Percentiles rank a stretch among this genome's conserved stretches.
phyloP scores from a whole-genome alignment of 805 yeast genomes.

The Candida montana region DNA sequence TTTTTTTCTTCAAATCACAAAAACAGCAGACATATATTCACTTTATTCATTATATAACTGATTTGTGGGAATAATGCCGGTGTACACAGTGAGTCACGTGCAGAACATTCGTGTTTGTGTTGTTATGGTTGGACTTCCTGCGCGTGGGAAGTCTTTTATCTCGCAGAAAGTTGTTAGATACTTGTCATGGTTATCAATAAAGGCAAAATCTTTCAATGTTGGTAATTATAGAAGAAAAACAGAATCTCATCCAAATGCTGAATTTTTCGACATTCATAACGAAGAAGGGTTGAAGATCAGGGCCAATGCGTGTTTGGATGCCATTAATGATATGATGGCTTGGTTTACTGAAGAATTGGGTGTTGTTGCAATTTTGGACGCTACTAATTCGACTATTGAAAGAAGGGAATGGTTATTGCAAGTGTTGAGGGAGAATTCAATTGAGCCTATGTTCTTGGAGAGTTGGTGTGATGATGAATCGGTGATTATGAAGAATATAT shows the following conservation, averaged over 20 bases:
- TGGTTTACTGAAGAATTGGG: constrained; percentile 84
- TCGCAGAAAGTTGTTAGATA: constrained; percentile 93
- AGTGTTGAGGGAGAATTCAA: constrained; percentile 55
- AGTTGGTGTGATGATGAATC: constrained; percentile 84
- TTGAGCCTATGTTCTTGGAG: constrained; percentile 90
- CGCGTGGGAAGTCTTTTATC: constrained; percentile 90
- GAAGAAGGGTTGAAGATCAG: constrained; percentile 59
- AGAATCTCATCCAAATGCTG: constrained; percentile 63
- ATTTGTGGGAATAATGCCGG: too few species aligned
- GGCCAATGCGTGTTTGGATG: constrained; percentile 62
- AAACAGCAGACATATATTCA: too few species aligned
- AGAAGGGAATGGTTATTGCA: constrained; percentile 62
- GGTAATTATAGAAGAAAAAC: constrained; percentile 74
- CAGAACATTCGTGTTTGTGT: constrained; percentile 79
- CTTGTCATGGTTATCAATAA: constrained; percentile 85
- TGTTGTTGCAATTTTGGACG: constrained; percentile 90
- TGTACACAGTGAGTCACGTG: constrained; percentile 37
- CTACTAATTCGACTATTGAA: constrained; percentile 77
- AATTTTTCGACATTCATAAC: constrained; percentile 68
- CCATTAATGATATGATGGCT: constrained; percentile 72
- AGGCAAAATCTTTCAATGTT: constrained; percentile 83
- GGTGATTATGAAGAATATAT: constrained; percentile 69
- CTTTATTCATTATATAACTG: too few species aligned
- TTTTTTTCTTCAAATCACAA: background rate
- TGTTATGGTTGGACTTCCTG: constrained; percentile 83